A percentile compares a stretch with the other conserved stretches of the same genome.
Conservation (phyloP, 164 flowering plant genomes). For the grape (Vitis vinifera) region DNA sequence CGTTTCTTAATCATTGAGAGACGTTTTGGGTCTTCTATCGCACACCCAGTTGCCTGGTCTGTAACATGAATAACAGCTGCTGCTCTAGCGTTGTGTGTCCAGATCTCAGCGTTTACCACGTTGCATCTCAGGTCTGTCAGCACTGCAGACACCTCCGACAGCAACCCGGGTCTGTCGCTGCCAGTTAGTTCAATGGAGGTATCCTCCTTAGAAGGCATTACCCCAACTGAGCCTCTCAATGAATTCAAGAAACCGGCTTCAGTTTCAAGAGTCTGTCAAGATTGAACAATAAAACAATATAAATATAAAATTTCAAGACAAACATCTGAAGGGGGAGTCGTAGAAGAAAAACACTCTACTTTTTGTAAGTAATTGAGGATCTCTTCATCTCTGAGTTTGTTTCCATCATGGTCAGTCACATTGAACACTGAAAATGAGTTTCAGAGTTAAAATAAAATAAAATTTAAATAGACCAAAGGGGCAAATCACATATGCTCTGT, state of each 20-base stretch:
- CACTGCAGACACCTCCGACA: slow-evolving; percentile 61
- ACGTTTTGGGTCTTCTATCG: slow-evolving; percentile 40
- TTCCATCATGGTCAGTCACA: slow-evolving; percentile 58
- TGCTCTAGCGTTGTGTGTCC: slow-evolving; percentile 64
- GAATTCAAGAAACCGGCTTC: slow-evolving; percentile 26
- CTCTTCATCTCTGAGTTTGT: slow-evolving; percentile 42
- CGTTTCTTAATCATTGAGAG: slow-evolving; percentile 36
- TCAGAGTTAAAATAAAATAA: neutral
- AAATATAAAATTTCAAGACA: neutral
- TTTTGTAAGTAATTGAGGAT: slow-evolving; percentile 32
- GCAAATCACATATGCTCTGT: neutral
- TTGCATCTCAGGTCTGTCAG: slow-evolving; percentile 47
- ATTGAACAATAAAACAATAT: slow-evolving; percentile 1
- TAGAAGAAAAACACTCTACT: no score
- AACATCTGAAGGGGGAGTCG: neutral
- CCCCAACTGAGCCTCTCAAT: slow-evolving; percentile 35
- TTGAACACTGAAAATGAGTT: slow-evolving; percentile 49
- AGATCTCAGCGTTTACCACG: slow-evolving; percentile 50
- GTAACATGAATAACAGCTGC: slow-evolving; percentile 48
- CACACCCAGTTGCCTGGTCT: slow-evolving; percentile 30
- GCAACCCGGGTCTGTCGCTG: slow-evolving; percentile 52
- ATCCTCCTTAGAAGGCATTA: slow-evolving; percentile 34
- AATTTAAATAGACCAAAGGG: neutral
- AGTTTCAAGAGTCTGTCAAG: slow-evolving; percentile 36
- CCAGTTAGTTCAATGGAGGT: slow-evolving; percentile 58